These are phyloP conservation scores for Mycena crocata DNA, from an alignment of 768 basidiomycete species.

Conservation along the genomic window DNA sequence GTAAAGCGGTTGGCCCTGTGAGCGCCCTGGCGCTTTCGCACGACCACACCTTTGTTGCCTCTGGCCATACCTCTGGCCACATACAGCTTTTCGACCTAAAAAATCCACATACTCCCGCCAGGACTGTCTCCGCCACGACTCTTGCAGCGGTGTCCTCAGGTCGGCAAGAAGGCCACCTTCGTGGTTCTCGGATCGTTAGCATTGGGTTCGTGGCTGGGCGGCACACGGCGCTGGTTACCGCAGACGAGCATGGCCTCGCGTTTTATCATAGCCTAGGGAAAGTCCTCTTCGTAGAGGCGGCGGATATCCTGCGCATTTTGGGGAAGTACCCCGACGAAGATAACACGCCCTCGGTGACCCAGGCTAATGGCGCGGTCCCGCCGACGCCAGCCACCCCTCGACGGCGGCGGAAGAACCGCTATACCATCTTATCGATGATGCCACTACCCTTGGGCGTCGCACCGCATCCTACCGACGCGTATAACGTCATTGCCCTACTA, in stretches of 20 bases:
- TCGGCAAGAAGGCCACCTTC: constrained; percentile 87
- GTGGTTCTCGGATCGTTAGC: constrained; percentile 81
- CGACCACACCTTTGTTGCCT: constrained; percentile 93
- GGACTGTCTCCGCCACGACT: constrained; percentile 78
- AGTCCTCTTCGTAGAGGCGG: constrained; percentile 93
- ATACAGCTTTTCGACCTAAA: constrained; percentile 89
- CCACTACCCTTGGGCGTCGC: constrained; percentile 85
- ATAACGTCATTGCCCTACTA: constrained; percentile 85
- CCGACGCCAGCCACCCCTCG: constrained; percentile 42
- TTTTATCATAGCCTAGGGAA: constrained; percentile 97
- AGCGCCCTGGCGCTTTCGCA: constrained; percentile 93
- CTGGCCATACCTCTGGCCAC: constrained; percentile 86
- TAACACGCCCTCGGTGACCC: constrained; percentile 19
- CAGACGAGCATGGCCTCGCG: constrained; percentile 90
- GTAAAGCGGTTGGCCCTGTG: constrained; percentile 74
- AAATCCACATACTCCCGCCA: constrained; percentile 73
- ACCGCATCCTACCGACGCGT: constrained; percentile 80
- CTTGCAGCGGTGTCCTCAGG: constrained; percentile 77
- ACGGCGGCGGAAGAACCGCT: constrained; percentile 63
- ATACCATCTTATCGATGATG: constrained; percentile 81
- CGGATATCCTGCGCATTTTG: constrained; percentile 92
- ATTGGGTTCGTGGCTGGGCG: constrained; percentile 91
- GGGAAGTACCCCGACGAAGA: constrained; percentile 85
- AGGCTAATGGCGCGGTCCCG: constrained; percentile 33
- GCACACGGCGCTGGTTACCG: constrained; percentile 92